These are phyloP conservation scores for Trichoderma sp. DNA, from an alignment of 2,329 filamentous ascomycete species.

Conservation along the genomic window DNA sequence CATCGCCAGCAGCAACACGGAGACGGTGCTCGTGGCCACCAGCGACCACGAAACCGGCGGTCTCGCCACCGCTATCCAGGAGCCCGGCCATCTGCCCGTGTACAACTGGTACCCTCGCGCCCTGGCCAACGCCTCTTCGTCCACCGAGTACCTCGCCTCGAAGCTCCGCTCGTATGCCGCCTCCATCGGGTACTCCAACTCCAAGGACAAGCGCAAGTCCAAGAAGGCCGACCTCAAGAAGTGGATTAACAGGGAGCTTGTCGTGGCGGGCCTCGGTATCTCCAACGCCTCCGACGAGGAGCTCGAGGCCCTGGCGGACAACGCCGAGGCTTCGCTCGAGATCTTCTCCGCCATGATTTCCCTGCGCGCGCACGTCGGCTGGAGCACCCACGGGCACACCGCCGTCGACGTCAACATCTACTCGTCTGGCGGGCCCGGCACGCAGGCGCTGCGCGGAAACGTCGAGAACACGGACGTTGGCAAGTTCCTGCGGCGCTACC, in stretches of 20 bases:
- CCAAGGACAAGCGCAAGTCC: constrained; percentile 19
- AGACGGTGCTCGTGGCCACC: constrained; percentile 82
- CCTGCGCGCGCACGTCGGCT: constrained; percentile 84
- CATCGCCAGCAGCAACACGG: constrained; percentile 69
- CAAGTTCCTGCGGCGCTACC: constrained; percentile 75
- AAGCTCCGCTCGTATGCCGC: constrained; percentile 64
- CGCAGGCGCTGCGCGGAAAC: constrained; percentile 73
- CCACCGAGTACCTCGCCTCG: constrained; percentile 68
- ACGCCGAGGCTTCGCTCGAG: constrained; percentile 56
- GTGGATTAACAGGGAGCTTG: constrained; percentile 70
- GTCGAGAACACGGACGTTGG: constrained; percentile 95
- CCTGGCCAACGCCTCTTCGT: constrained; percentile 75
- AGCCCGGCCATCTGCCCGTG: constrained; percentile 55
- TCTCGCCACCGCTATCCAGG: constrained; percentile 74
- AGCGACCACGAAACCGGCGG: constrained; percentile 97
- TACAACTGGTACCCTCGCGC: constrained; percentile 81
- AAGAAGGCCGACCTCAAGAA: constrained; percentile 50
- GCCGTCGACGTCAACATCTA: constrained; percentile 98
- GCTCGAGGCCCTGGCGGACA: constrained; percentile 64
- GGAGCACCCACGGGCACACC: constrained; percentile 91
- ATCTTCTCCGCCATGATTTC: constrained; percentile 85
- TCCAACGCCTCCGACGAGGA: constrained; percentile 71
- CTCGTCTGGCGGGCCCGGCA: constrained; percentile 68
- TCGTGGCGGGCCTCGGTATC: constrained; percentile 75
- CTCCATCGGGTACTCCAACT: constrained; percentile 35